Evolutionary conservation across 1,284 basidiomycete genomes (phyloP), one percentile per base, ranked within the genome.

Genomic region (Rhodotorula mucilaginosa): DNA sequence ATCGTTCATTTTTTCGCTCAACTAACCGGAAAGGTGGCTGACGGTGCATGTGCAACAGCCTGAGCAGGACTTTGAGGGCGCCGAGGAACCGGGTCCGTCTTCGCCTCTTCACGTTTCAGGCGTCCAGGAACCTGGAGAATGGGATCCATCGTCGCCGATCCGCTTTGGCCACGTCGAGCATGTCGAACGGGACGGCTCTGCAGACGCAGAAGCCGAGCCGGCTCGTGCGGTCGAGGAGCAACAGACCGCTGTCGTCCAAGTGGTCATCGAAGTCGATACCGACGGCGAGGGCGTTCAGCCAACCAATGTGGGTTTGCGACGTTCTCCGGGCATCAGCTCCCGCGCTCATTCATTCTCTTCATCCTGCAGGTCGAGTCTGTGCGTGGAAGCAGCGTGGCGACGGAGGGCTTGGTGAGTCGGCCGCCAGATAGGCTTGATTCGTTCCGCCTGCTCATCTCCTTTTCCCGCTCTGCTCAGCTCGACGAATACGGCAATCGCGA

Each of bases 41-140:
- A 48, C 18, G 15, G 10, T 44, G 10, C 2, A 44, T 44, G 39
- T 13, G 39, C 7, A 44, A 44, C 39, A 44, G 39, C 39, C 39
- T 44, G 39, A 44, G 10, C 8, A 44, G 12, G 39, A 44, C 8
- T 2, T 13, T 44, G 39, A 44, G 8, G 39, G 39, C 39, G 39
- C 39, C 39, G 39, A 44, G 39, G 39, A 10, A 44, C 39, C 7
- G 39, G 12, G 12, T 10, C 10, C 2, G 39, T 44, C 39, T 44
- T 44, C 29, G 18, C 8, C 49, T 13, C 34, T 58, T 3, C 62
- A 21, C 31, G 31, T 71, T 21, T 54, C 64, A 47, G 54, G 57
- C 13, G 69, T 71, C 5, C 15, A 54, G 15, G 58, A 71, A 26
- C 62, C 69, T 1, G 69, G 69, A 39, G 65, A 67, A 29, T 71